Conservation (phyloP, 345 rosid species). For the Adansonia digitata region DNA sequence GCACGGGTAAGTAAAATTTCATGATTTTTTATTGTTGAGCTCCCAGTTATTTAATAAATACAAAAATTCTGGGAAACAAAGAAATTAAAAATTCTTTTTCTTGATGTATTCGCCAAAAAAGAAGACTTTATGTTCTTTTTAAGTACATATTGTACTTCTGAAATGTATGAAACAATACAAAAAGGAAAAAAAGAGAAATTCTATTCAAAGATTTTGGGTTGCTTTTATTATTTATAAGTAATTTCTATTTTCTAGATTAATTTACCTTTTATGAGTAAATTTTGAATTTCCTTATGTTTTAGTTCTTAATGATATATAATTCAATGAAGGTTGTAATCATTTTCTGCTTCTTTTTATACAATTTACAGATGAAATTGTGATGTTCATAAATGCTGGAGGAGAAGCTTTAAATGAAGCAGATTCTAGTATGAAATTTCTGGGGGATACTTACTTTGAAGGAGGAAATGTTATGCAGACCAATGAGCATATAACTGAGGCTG, state of each 20-base stretch:
- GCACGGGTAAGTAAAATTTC: conserved; percentile 7
- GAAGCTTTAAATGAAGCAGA: conserved; percentile 40
- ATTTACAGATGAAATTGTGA: conserved; percentile 53
- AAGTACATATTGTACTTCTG: background rate
- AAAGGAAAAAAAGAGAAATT: background rate
- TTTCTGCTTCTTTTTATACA: background rate
- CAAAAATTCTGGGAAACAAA: background rate
- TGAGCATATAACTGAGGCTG: background rate
- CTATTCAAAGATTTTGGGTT: background rate
- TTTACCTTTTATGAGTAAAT: too few species aligned
- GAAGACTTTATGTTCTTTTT: background rate
- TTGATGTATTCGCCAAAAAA: background rate
- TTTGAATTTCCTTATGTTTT: too few species aligned
- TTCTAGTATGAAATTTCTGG: conserved; percentile 30
- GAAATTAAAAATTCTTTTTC: background rate
- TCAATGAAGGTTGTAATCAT: background rate
- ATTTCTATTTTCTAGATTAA: too few species aligned
- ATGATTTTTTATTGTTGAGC: background rate
- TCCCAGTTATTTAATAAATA: background rate
- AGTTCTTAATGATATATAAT: background rate
- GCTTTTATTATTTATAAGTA: background rate
- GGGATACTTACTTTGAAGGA: background rate
- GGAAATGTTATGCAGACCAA: background rate
- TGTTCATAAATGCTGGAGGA: conserved; percentile 25
- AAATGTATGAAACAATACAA: background rate